Evolutionary conservation across 1,139 yeast species (phyloP).

Genomic region (Suhomyces wounanorum): DNA sequence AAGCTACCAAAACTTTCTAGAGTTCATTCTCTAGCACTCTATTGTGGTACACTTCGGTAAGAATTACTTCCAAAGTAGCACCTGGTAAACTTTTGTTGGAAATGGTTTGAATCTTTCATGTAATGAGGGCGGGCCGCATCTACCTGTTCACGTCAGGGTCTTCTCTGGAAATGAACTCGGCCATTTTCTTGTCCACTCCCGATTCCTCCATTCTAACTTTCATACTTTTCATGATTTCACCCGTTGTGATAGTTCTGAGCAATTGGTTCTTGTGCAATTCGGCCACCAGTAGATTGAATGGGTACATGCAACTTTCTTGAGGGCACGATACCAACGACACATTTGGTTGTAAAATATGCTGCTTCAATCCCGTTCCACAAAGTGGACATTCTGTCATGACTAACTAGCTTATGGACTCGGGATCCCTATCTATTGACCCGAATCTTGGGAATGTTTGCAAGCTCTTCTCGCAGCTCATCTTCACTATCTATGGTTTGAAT

Average conservation of each 20-base stretch:
- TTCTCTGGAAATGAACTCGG: slow-evolving; percentile 29
- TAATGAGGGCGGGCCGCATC: not conserved
- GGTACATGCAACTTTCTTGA: slow-evolving; percentile 30
- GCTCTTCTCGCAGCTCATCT: not conserved
- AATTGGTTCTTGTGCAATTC: slow-evolving; percentile 29
- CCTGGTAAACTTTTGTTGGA: no score
- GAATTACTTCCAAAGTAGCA: no score
- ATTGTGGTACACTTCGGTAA: no score
- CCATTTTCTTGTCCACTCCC: slow-evolving; percentile 27
- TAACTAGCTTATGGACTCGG: not conserved
- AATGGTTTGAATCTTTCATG: no score
- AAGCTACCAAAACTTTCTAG: no score
- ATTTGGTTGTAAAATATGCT: slow-evolving; percentile 31
- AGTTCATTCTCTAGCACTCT: no score
- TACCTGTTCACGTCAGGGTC: slow-evolving; percentile 23
- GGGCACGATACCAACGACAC: slow-evolving; percentile 33
- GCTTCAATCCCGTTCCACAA: slow-evolving; percentile 26
- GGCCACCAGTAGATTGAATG: slow-evolving; percentile 32
- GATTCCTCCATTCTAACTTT: slow-evolving; percentile 26
- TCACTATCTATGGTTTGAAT: not conserved
- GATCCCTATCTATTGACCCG: not conserved
- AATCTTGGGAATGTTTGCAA: not conserved
- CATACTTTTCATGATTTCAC: slow-evolving; percentile 31
- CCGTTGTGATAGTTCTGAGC: slow-evolving; percentile 23
- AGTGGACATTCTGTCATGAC: slow-evolving; percentile 26